A percentile compares a stretch with the other conserved stretches of the same genome.
Conservation (phyloP, 208 protist species). For the Jaenimonas drosophilae region DNA sequence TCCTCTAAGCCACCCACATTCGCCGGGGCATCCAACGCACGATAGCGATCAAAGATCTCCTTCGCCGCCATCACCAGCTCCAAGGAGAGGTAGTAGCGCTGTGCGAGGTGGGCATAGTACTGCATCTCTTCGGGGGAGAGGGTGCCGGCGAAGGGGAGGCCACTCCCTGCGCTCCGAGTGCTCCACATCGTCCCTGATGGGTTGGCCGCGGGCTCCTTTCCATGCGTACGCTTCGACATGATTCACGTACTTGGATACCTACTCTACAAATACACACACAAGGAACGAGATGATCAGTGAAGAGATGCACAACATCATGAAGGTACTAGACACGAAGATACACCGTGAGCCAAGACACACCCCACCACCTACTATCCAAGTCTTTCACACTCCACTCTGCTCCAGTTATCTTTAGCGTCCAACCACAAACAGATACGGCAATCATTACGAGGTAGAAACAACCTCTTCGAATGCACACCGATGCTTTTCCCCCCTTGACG, state of each 20-base stretch:
- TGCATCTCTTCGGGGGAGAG: neutral
- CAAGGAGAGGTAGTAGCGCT: constrained; percentile 20
- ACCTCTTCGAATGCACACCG: too few species aligned
- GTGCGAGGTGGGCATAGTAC: constrained; percentile 10
- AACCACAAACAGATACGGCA: too few species aligned
- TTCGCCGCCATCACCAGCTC: constrained; percentile 15
- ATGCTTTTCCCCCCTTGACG: too few species aligned
- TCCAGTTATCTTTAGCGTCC: too few species aligned
- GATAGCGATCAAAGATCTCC: constrained; percentile 14
- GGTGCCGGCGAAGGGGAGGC: neutral
- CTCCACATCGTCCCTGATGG: neutral
- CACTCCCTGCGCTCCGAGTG: neutral
- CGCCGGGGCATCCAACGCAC: constrained; percentile 8
- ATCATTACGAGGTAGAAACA: too few species aligned
- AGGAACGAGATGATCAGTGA: too few species aligned
- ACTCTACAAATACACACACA: too few species aligned
- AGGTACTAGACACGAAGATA: too few species aligned
- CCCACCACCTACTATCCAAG: too few species aligned
- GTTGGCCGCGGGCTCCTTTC: neutral
- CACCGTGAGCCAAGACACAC: too few species aligned
- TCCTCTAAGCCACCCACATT: neutral
- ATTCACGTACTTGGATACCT: too few species aligned
- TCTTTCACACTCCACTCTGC: too few species aligned
- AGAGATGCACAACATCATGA: neutral
- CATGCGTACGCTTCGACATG: neutral